Conservation (phyloP, 139 green algal species). For the Haematococcus sp. region DNA sequence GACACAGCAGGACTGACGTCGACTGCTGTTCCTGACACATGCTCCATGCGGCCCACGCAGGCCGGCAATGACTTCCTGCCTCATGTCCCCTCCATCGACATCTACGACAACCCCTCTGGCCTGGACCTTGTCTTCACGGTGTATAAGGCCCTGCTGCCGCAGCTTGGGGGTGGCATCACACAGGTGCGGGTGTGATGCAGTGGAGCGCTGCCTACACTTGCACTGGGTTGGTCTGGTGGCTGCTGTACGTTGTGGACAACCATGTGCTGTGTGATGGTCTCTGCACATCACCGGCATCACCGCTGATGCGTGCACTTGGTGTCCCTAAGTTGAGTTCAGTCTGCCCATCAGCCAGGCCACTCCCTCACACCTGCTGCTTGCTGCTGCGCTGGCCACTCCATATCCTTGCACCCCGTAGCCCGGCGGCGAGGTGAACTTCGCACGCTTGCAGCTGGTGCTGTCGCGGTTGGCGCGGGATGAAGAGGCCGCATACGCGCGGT, state of each 20-base stretch:
- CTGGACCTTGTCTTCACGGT: constrained; percentile 77
- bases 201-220: too few relatives aligned
- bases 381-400: neutral
- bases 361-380: too few relatives aligned
- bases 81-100: constrained; percentile 85
- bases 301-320: too few relatives aligned
- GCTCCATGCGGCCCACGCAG: constrained; percentile 6
- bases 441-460: constrained; percentile 46
- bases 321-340: too few relatives aligned
- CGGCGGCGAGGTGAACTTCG: constrained; percentile 40
- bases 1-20: too few relatives aligned
- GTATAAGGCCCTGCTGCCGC: constrained; percentile 62
- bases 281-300: neutral
- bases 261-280: neutral
- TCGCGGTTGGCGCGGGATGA: constrained; percentile 51
- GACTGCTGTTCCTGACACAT: neutral
- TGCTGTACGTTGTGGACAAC: neutral
- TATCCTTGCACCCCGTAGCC: constrained; percentile 17
- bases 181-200: constrained; percentile 14
- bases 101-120: constrained; percentile 69
- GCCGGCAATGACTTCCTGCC: constrained; percentile 91
- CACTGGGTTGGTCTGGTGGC: neutral
- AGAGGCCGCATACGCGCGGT: constrained; percentile 45
- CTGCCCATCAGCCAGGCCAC: too few relatives aligned
- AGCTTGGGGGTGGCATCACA: constrained; percentile 62